Percentiles rank a stretch among this genome's conserved stretches.
Evolutionary conservation across 2,329 filamentous ascomycete species (phyloP).

Genomic region (Rachicladosporium sp.): DNA sequence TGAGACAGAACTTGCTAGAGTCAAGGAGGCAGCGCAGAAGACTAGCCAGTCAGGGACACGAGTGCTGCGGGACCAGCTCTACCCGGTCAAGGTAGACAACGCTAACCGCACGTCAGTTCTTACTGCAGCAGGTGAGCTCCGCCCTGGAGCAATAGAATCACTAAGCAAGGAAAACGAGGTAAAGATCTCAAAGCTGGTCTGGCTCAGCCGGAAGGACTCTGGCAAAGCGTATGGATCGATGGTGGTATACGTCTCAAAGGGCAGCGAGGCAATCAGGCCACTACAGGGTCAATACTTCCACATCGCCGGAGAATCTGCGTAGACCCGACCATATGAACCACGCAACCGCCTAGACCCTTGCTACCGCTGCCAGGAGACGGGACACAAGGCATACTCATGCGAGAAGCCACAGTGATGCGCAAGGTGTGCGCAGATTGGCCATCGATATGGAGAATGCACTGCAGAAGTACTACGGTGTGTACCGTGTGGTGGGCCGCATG

Average conservation of each 20-base stretch:
- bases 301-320: background rate
- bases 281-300: constrained; percentile 1
- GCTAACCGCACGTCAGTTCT: constrained; percentile 3
- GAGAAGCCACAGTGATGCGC: background rate
- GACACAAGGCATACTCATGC: background rate
- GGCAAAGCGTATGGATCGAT: constrained; percentile 6
- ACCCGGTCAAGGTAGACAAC: constrained; percentile 7
- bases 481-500: no score
- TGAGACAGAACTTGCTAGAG: constrained; percentile 1
- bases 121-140: constrained; percentile 2
- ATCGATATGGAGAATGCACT: no score
- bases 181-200: constrained; percentile 3
- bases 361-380: background rate
- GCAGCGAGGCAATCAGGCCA: constrained; percentile 1
- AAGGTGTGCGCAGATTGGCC: no score
- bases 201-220: constrained; percentile 5
- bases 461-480: no score
- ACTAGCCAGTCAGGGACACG: background rate
- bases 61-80: constrained; percentile 6
- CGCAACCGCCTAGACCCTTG: background rate
- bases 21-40: constrained; percentile 4
- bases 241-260: constrained; percentile 4
- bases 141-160: constrained; percentile 1
- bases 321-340: background rate
- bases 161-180: constrained; percentile 6